These are phyloP conservation scores for Russula sp. DNA, from an alignment of 768 basidiomycete species.

Conservation along the genomic window DNA sequence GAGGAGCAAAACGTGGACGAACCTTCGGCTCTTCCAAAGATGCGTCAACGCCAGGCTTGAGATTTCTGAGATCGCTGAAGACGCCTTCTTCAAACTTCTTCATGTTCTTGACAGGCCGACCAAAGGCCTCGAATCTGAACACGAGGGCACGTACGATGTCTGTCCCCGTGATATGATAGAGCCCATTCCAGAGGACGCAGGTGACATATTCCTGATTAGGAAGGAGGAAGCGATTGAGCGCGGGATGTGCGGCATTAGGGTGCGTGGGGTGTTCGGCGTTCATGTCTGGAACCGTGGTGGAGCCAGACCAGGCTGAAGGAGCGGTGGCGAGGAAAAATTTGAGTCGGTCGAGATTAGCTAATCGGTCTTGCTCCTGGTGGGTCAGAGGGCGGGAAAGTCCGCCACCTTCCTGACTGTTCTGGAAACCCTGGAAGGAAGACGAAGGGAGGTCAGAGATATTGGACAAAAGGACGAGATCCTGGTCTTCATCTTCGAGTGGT, in stretches of 20 bases:
- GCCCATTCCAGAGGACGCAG: slow-evolving; percentile 86
- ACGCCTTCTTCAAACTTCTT: slow-evolving; percentile 98
- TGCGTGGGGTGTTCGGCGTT: slow-evolving; percentile 26
- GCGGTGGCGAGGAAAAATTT: slow-evolving; percentile 88
- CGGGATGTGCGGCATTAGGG: slow-evolving; percentile 56
- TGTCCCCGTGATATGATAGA: slow-evolving; percentile 93
- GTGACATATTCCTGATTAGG: slow-evolving; percentile 84
- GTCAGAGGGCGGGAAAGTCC: slow-evolving; percentile 52
- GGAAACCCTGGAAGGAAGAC: slow-evolving; percentile 19
- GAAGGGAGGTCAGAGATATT: slow-evolving; percentile 14
- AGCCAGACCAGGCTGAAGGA: slow-evolving; percentile 60
- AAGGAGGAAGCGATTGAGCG: slow-evolving; percentile 79
- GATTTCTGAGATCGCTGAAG: slow-evolving; percentile 85
- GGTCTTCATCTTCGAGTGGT: slow-evolving; percentile 20
- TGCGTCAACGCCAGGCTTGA: slow-evolving; percentile 90
- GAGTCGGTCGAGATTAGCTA: slow-evolving; percentile 72
- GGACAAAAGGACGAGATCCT: slow-evolving; percentile 17
- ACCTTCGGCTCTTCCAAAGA: slow-evolving; percentile 96
- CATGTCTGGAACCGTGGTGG: slow-evolving; percentile 27
- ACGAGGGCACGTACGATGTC: slow-evolving; percentile 93
- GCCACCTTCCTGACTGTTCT: slow-evolving; percentile 9
- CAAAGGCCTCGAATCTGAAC: slow-evolving; percentile 92
- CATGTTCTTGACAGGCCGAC: slow-evolving; percentile 83
- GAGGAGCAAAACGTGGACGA: slow-evolving; percentile 1
- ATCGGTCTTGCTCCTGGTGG: slow-evolving; percentile 55